A percentile compares a stretch with the other conserved stretches of the same genome.
These are phyloP conservation scores for Lichtheimia ornata DNA, from an alignment of 371 early-diverging fungal genomes.

Conservation along the genomic window DNA sequence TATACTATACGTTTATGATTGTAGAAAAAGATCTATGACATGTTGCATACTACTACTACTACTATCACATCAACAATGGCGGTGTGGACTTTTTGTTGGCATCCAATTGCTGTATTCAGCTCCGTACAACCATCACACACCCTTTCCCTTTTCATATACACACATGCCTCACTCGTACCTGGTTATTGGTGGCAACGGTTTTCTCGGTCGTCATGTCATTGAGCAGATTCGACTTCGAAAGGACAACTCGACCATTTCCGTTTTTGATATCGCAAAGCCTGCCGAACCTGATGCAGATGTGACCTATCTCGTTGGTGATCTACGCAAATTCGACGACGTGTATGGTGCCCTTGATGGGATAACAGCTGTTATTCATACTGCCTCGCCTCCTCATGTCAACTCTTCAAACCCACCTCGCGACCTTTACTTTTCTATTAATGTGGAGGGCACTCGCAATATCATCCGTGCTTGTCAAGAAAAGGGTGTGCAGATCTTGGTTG, in stretches of 20 bases:
- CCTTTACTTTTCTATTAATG: slow-evolving; percentile 78
- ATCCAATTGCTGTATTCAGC: too few species aligned
- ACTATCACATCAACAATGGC: too few species aligned
- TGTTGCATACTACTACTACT: too few species aligned
- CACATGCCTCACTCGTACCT: slow-evolving; percentile 56
- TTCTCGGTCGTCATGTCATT: slow-evolving; percentile 83
- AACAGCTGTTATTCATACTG: slow-evolving; percentile 88
- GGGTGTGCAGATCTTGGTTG: slow-evolving; percentile 77
- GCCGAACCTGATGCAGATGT: slow-evolving; percentile 55
- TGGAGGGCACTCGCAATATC: slow-evolving; percentile 86
- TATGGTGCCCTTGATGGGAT: slow-evolving; percentile 63
- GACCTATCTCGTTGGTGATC: slow-evolving; percentile 73
- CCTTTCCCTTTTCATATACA: not conserved
- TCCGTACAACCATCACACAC: not conserved
- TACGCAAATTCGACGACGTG: slow-evolving; percentile 71
- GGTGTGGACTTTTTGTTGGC: too few species aligned
- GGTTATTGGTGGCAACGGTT: slow-evolving; percentile 90
- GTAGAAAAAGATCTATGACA: too few species aligned
- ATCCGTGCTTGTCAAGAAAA: slow-evolving; percentile 74
- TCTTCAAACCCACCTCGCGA: slow-evolving; percentile 87
- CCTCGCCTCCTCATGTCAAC: slow-evolving; percentile 88
- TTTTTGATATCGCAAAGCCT: slow-evolving; percentile 76
- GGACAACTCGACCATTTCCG: slow-evolving; percentile 53
- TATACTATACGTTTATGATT: too few species aligned
- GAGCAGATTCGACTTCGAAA: slow-evolving; percentile 72